Evolutionary conservation across 192 early-diverging fungal genomes (phyloP), one percentile per base, ranked within the genome.

Genomic region (Coemansia sp.): DNA sequence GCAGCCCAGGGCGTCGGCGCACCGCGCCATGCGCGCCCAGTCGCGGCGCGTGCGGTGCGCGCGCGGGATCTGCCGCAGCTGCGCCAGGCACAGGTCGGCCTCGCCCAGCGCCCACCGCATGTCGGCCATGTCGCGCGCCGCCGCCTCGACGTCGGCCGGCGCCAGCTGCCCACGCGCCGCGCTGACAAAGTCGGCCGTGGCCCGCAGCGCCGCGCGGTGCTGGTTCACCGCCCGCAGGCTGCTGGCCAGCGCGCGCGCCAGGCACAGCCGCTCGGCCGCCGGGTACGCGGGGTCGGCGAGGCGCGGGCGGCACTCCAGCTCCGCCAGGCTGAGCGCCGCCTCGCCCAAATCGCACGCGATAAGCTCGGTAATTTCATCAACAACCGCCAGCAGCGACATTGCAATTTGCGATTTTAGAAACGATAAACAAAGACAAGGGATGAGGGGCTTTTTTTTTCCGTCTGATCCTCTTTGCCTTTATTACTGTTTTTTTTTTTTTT

Each of bases 11-110:
- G 65, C 73, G 2, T 33, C 34, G 1, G 78, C 78, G 41, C 78
- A 69, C 4, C 66, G 63, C 0, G 74, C 79, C 75, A 82, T 76
- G 35, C 73, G 66, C 31, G 74, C 67, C 2, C 72, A 14, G 50
- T 82, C 79, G 7, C 41, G 13, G 6, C 50, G 50, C 0, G 55
- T 64, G 13, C 79, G 66, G 41, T 77, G 70, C 12, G 70, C 16
- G 16, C 60, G 55, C 16, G 79, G 79, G 45, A 82, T 82, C 52
- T 77, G 75, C 11, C 75, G 73, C 42, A 82, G 65, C 55, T 82
- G 79, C 34, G 74, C 75, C 61, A 76, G 41, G 39, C 79, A 82
- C 67, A 76, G 37, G 45, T 82, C 79, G 52, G 60, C 50, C 28
- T 82, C 79, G 23, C 60, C 60, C 39, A 82, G 58, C 39, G 43